phyloP scores from a whole-genome alignment of 768 basidiomycete genomes.

The Leccinellum albellum region DNA sequence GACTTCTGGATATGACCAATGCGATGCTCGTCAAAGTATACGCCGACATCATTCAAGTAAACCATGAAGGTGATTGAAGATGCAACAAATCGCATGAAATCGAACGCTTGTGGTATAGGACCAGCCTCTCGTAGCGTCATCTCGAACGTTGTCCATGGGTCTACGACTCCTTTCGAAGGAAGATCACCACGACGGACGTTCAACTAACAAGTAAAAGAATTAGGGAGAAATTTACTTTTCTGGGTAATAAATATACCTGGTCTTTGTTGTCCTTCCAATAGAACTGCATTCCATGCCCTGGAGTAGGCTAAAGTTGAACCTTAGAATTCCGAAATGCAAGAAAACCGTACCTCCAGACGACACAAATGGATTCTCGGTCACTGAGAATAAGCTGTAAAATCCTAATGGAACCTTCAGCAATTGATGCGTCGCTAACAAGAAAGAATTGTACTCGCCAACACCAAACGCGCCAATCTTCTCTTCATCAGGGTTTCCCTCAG shows the following conservation, averaged over 20 bases:
- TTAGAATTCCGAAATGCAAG: background rate
- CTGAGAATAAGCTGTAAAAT: conserved; percentile 79
- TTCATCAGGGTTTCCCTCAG: conserved; percentile 25
- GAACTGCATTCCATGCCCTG: conserved; percentile 90
- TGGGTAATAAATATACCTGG: conserved; percentile 44
- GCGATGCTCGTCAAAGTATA: conserved; percentile 78
- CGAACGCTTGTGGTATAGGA: conserved; percentile 78
- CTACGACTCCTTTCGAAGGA: conserved; percentile 35
- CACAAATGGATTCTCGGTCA: conserved; percentile 81
- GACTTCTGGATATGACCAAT: conserved; percentile 66
- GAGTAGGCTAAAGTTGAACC: conserved; percentile 5
- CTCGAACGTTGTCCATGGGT: conserved; percentile 82
- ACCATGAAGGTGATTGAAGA: conserved; percentile 94
- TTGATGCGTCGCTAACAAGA: background rate
- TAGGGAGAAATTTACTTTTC: background rate
- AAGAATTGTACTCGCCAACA: conserved; percentile 13
- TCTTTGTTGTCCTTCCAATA: conserved; percentile 95
- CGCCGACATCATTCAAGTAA: conserved; percentile 66
- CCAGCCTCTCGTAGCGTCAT: conserved; percentile 82
- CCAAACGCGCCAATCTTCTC: conserved; percentile 27
- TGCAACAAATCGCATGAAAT: conserved; percentile 84
- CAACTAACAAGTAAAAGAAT: conserved; percentile 42
- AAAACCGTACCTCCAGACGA: conserved; percentile 62
- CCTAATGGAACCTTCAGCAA: conserved; percentile 31
- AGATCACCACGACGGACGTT: conserved; percentile 77